Base-by-base conservation (phyloP, 805 yeast species). In the Cyberlindnera mycetangii region DNA sequence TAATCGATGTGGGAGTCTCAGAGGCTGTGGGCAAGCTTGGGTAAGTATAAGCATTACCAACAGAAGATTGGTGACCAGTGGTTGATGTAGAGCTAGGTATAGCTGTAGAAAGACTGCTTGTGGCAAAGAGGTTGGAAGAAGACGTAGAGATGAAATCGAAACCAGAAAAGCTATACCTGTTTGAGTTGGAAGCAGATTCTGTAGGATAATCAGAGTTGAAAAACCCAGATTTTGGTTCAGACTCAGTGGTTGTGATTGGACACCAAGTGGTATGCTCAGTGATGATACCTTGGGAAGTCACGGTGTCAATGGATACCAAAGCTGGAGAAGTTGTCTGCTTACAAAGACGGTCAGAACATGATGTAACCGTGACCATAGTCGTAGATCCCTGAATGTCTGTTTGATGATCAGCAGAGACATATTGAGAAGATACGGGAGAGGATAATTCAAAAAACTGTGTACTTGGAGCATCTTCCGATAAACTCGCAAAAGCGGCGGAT, bases 241-340 rank as follows among this genome's bases (percentile, higher is more conserved):
- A 5, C 22, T 32, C 38, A 10, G 39, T 18, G 5, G 47, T 20
- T 5, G 50, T 39, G 11, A 54, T 31, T 18, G 60, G 58, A 39
- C 59, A 52, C 48, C 47, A 54, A 31, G 61, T 57, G n/a, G 56
- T 54, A 27, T 48, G 50, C 24, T 43, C 45, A n/a, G 57, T 54
- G 19, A 50, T 41, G 17, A 41, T 59, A 48, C 64, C 65, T 53
- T 58, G 46, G 20, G 56, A 53, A 37, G 68, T 65, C 33, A 58
- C 57, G 28, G 70, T 66, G 30, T 66, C 62, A 40, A 64, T 56
- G 10, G 52, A 39, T 10, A 52, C 47, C 31, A 45, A 33, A 14
- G 55, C 55, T 4, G 48, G 37, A 7, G 54, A 44, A 12, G 45
- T 30, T 2, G 53, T 52, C 14, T 32, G 24, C 4, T 34, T 14